A percentile compares a stretch with the other conserved stretches of the same genome.
Evolutionary conservation across 1,139 yeast genomes (phyloP).

Genomic region (Yamadazyma aaseri): DNA sequence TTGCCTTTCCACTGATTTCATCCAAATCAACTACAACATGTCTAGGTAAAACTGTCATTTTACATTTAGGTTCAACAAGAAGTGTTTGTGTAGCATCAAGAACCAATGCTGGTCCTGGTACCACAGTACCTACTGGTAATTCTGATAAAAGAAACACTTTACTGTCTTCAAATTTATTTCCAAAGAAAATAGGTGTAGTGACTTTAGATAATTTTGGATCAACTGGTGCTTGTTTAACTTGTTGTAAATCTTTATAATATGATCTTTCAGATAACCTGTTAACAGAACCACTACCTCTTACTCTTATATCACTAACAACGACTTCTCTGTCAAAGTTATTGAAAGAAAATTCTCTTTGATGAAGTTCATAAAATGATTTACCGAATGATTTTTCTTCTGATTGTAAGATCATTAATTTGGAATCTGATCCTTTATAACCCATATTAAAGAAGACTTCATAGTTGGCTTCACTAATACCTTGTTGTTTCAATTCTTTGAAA

Average conservation of each 20-base stretch:
- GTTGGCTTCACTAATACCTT: slow-evolving; percentile 18
- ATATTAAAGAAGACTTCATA: slow-evolving; percentile 19
- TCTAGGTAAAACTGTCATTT: slow-evolving; percentile 18
- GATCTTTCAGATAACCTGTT: slow-evolving; percentile 15
- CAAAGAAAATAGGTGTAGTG: slow-evolving; percentile 34
- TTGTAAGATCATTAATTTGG: slow-evolving; percentile 19
- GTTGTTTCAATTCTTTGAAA: slow-evolving; percentile 14
- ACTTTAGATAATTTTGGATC: slow-evolving; percentile 8
- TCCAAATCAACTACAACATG: slow-evolving; percentile 27
- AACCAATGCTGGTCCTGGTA: slow-evolving; percentile 21
- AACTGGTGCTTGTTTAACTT: slow-evolving; percentile 6
- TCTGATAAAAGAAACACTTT: slow-evolving; percentile 16
- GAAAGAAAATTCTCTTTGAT: slow-evolving; percentile 71
- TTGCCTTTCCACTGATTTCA: slow-evolving; percentile 5
- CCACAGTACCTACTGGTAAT: slow-evolving; percentile 17
- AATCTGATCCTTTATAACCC: slow-evolving; percentile 23
- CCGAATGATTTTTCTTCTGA: slow-evolving; percentile 24
- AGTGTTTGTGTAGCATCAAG: slow-evolving; percentile 23
- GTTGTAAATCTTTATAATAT: slow-evolving; percentile 13
- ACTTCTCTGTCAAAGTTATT: slow-evolving; percentile 49
- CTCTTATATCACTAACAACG: slow-evolving; percentile 19
- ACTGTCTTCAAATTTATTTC: slow-evolving; percentile 30
- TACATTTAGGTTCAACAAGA: slow-evolving; percentile 19
- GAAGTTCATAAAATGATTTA: slow-evolving; percentile 46
- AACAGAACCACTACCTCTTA: slow-evolving; percentile 37